A percentile compares a stretch with the other conserved stretches of the same genome.
phyloP scores from a whole-genome alignment of 2,329 filamentous ascomycete genomes.

The Paramyrothecium roridum region DNA sequence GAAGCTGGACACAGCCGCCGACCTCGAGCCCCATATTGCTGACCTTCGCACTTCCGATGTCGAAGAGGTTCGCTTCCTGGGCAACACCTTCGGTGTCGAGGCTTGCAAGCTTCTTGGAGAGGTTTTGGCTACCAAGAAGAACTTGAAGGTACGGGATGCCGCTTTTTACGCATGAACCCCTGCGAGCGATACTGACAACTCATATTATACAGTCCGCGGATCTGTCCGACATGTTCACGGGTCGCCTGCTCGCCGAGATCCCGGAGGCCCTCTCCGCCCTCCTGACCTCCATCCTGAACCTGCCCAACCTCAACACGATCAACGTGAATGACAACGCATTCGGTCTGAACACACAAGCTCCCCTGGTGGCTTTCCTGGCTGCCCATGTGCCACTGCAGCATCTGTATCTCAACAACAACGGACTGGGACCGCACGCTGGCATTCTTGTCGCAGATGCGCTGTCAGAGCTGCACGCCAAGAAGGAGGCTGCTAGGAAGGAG shows the following conservation, averaged over 20 bases:
- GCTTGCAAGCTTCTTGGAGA: conserved; percentile 84
- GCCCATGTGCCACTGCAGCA: conserved; percentile 88
- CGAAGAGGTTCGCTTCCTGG: conserved; percentile 81
- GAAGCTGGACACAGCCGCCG: conserved; percentile 85
- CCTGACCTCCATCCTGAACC: conserved; percentile 80
- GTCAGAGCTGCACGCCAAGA: conserved; percentile 76
- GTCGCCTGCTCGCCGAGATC: conserved; percentile 88
- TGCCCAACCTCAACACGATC: conserved; percentile 83
- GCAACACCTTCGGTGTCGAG: conserved; percentile 89
- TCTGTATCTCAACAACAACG: conserved; percentile 97
- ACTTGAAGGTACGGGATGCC: conserved; percentile 55
- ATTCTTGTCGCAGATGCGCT: conserved; percentile 87
- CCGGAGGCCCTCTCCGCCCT: conserved; percentile 83
- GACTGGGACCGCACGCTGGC: conserved; percentile 86
- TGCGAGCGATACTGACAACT: neutral
- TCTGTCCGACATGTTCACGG: conserved; percentile 96
- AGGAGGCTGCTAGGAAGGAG: conserved; percentile 70
- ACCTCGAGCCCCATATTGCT: conserved; percentile 81
- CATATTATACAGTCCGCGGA: conserved; percentile 64
- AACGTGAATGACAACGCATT: conserved; percentile 99
- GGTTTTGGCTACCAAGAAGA: conserved; percentile 80
- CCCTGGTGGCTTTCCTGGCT: conserved; percentile 86
- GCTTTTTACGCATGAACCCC: conserved; percentile 2
- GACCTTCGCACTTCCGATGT: conserved; percentile 68
- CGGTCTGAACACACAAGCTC: conserved; percentile 89